Evolutionary conservation across 2,329 filamentous ascomycete genomes (phyloP), one percentile per base, ranked within the genome.

Genomic region (Pestalotiopsis sp.): DNA sequence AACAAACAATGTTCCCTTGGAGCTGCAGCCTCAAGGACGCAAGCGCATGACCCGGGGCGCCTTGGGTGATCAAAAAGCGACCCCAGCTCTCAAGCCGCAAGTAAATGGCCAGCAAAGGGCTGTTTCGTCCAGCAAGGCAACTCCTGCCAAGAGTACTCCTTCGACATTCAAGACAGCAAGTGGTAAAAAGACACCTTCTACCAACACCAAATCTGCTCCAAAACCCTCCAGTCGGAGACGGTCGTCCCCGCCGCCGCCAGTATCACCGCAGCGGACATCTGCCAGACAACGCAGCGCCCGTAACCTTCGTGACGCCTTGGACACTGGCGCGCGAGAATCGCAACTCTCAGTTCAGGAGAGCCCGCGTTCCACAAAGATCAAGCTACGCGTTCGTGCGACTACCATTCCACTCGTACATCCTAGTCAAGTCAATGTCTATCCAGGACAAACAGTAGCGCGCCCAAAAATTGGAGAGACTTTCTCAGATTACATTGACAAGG

Each of bases 341-440:
- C 72, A 73, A 5, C 65, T 69, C 2, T 49, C 68, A 52, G 27
- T 23, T 4, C 69, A 72, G 12, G 74, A 75, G n/a, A 76, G 72
- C 63, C 73, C 72, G 4, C 76, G 73, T 9, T 71, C 74, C 14
- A 76, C 77, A 17, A 74, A 85, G 41, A 87, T 89, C 31, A 85
- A 83, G 67, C 72, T 89, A 56, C 83, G 84, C 31, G 79, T 87
- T 25, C 80, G 82, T 68, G 78, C 79, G n/a, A 80, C 83, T 2
- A 77, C 80, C 41, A 83, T 91, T 52, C 90, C 90, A 17, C 77
- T 90, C 4, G 85, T 90, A 6, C 88, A 91, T 73, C 87, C 88
- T 5, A 85, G 84, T 27, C 86, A 90, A 72, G 83, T 88, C 64
- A 84, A 85, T 64, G 82, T 87, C 6, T 71, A 75, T n/a, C 78